Percentiles rank a stretch among this genome's conserved stretches.
These are phyloP conservation scores for Lentinula lateritia DNA, from an alignment of 768 basidiomycete genomes.

Conservation along the genomic window DNA sequence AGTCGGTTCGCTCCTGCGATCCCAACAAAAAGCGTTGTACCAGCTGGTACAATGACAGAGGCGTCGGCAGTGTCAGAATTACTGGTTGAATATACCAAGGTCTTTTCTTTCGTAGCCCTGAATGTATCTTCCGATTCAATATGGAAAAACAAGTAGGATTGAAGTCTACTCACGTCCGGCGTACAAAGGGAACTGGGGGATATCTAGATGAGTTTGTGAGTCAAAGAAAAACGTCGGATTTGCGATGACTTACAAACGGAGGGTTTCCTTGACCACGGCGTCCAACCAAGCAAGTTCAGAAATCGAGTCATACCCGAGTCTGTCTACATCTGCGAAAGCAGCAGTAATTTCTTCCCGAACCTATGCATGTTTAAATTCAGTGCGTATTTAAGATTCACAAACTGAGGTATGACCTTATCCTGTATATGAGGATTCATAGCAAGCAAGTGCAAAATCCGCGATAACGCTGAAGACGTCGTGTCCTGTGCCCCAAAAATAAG, in stretches of 20 bases:
- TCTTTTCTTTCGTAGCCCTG: conserved; percentile 38
- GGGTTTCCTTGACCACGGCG: conserved; percentile 41
- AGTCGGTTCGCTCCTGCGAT: conserved; percentile 43
- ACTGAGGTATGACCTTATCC: conserved; percentile 5
- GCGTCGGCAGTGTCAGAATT: conserved; percentile 2
- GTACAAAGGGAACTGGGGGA: conserved; percentile 42
- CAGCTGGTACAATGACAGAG: conserved; percentile 34
- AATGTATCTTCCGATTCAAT: background rate
- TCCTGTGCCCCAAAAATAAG: conserved; percentile 47
- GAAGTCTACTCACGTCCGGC: conserved; percentile 30
- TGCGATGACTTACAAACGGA: conserved; percentile 30
- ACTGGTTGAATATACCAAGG: conserved; percentile 17
- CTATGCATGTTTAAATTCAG: background rate
- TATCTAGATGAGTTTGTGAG: conserved; percentile 20
- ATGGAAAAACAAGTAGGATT: no score
- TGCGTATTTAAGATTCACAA: background rate
- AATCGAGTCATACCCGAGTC: conserved; percentile 30
- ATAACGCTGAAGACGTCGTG: conserved; percentile 40
- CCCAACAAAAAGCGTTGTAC: conserved; percentile 43
- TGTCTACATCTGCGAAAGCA: conserved; percentile 16
- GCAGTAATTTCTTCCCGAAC: conserved; percentile 31
- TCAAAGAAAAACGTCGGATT: background rate
- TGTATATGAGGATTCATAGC: conserved; percentile 34
- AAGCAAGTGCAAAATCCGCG: conserved; percentile 35
- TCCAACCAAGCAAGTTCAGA: conserved; percentile 34